phyloP scores from a whole-genome alignment of 208 protist genomes.

The Trypanosoma melophagium region DNA sequence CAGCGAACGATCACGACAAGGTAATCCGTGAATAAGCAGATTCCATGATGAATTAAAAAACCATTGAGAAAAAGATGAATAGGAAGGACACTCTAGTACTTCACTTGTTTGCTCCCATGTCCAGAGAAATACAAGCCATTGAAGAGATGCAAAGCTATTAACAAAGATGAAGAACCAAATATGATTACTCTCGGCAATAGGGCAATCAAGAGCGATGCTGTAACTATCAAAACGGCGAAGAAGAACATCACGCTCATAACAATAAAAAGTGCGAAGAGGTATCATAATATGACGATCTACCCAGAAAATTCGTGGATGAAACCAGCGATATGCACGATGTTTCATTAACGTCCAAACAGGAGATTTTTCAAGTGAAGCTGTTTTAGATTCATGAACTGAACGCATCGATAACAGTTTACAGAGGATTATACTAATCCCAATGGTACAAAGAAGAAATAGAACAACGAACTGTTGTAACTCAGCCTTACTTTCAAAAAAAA shows the following conservation, averaged over 20 bases:
- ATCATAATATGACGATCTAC: conserved; percentile 57
- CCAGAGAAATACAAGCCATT: conserved; percentile 57
- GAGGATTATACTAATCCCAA: conserved; percentile 29
- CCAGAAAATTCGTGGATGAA: conserved; percentile 66
- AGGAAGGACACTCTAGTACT: conserved; percentile 13
- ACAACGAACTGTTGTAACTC: conserved; percentile 27
- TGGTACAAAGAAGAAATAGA: conserved; percentile 30
- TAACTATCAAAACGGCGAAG: conserved; percentile 75
- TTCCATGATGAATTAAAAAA: conserved; percentile 22
- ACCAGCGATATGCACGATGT: conserved; percentile 48
- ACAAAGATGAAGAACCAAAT: conserved; percentile 54
- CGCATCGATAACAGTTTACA: conserved; percentile 48
- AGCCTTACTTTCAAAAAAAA: conserved; percentile 15
- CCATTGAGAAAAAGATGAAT: conserved; percentile 15
- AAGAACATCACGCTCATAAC: conserved; percentile 62
- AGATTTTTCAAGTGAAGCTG: conserved; percentile 34
- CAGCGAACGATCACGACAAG: conserved; percentile 39
- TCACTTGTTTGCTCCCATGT: conserved; percentile 40
- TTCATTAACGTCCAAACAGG: conserved; percentile 64
- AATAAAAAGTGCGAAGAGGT: conserved; percentile 80
- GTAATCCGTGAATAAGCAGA: conserved; percentile 53
- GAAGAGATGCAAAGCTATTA: conserved; percentile 43
- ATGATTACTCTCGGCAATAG: conserved; percentile 67
- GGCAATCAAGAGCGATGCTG: conserved; percentile 65
- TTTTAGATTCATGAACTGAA: conserved; percentile 33